phyloP scores from a whole-genome alignment of 805 yeast species.

The Metschnikowia lochheadii region DNA sequence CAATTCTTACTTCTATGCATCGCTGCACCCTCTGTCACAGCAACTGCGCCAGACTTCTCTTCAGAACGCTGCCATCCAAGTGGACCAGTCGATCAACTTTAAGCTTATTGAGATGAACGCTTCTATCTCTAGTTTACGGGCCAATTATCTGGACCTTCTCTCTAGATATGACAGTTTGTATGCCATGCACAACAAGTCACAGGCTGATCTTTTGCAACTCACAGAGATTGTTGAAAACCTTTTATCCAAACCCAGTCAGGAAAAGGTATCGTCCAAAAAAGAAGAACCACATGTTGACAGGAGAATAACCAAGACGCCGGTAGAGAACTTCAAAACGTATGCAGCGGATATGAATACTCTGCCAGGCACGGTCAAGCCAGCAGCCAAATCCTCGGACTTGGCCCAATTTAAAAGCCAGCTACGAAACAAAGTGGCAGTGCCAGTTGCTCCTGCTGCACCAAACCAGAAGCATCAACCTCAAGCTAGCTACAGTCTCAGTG shows the following conservation, averaged over 20 bases:
- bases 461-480: conserved; percentile 1
- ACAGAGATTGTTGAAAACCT: conserved; percentile 43
- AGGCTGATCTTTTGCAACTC: conserved; percentile 49
- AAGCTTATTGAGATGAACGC: conserved; percentile 37
- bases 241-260: neutral
- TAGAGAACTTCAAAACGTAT: conserved; percentile 8
- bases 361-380: conserved; percentile 13
- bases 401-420: conserved; percentile 13
- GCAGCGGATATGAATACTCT: conserved; percentile 10
- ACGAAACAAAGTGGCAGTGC: conserved; percentile 3
- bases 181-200: conserved; percentile 46
- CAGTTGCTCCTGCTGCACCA: neutral
- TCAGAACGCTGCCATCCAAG: conserved; percentile 11
- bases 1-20: conserved; percentile 12
- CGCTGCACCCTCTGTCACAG: conserved; percentile 14
- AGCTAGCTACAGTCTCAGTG: conserved; percentile 13
- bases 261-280: neutral
- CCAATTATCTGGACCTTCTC: conserved; percentile 41
- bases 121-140: conserved; percentile 33
- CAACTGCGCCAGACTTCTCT: conserved; percentile 18
- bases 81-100: conserved; percentile 20
- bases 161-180: conserved; percentile 45
- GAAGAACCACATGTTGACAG: conserved; percentile 8
- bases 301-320: conserved; percentile 10
- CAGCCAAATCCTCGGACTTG: conserved; percentile 4